phyloP scores from a whole-genome alignment of 495 filamentous ascomycete genomes.

The Bathelium albidoporum region DNA sequence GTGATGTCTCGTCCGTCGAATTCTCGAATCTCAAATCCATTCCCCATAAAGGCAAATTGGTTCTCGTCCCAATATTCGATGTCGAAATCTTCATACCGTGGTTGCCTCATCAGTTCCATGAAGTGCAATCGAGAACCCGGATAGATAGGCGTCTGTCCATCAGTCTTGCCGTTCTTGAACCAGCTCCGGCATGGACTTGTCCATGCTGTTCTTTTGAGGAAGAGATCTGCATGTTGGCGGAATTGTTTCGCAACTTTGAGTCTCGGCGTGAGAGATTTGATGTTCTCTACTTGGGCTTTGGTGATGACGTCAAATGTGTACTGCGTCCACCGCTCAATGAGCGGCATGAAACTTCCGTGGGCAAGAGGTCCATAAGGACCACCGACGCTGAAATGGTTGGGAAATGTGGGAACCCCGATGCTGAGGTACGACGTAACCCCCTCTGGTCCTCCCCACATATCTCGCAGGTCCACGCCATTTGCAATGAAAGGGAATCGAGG shows the following conservation, averaged over 20 bases:
- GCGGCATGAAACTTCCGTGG: slow-evolving; percentile 32
- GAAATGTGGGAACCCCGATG: slow-evolving; percentile 25
- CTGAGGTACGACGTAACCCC: slow-evolving; percentile 27
- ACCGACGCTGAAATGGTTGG: slow-evolving; percentile 30
- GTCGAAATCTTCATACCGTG: slow-evolving; percentile 35
- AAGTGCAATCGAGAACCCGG: slow-evolving; percentile 35
- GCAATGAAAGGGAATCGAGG: slow-evolving; percentile 30
- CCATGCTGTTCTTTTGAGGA: slow-evolving; percentile 33
- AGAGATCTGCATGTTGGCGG: slow-evolving; percentile 29
- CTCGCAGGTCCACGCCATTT: slow-evolving; percentile 22
- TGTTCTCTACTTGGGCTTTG: slow-evolving; percentile 29
- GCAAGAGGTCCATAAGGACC: slow-evolving; percentile 30
- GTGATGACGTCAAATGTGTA: slow-evolving; percentile 29
- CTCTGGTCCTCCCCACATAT: slow-evolving; percentile 21
- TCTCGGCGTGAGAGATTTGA: slow-evolving; percentile 27
- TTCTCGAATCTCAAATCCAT: slow-evolving; percentile 33
- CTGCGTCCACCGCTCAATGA: slow-evolving; percentile 30
- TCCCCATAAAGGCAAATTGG: slow-evolving; percentile 35
- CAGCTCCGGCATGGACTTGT: slow-evolving; percentile 26
- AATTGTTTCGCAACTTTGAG: slow-evolving; percentile 22
- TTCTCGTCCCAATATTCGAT: slow-evolving; percentile 32
- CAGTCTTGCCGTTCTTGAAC: slow-evolving; percentile 35
- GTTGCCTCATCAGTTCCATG: slow-evolving; percentile 31
- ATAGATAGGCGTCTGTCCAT: slow-evolving; percentile 32
- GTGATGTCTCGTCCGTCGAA: slow-evolving; percentile 32